phyloP scores from a whole-genome alignment of 2,329 filamentous ascomycete species.

The Leptodontidium sp. region DNA sequence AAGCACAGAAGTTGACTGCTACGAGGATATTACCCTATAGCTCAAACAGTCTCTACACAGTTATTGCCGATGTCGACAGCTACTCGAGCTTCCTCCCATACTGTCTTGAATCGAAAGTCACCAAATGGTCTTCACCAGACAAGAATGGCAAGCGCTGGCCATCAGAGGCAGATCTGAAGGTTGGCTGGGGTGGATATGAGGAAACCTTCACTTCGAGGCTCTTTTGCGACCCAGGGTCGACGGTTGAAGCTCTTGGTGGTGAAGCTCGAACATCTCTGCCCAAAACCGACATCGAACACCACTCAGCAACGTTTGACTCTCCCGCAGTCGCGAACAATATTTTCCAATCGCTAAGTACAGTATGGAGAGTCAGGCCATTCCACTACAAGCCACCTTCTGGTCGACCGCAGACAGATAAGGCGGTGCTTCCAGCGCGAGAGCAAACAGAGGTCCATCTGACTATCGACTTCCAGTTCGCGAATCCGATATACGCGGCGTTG shows the following conservation, averaged over 20 bases:
- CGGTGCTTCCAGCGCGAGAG: slow-evolving; percentile 45
- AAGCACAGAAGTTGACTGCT: slow-evolving; percentile 72
- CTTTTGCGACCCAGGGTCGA: slow-evolving; percentile 74
- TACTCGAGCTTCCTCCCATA: slow-evolving; percentile 93
- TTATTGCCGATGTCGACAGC: slow-evolving; percentile 87
- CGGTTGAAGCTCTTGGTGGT: slow-evolving; percentile 82
- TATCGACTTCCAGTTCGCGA: slow-evolving; percentile 85
- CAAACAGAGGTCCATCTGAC: slow-evolving; percentile 78
- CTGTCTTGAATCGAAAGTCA: slow-evolving; percentile 81
- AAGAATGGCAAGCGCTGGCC: slow-evolving; percentile 64
- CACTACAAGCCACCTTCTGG: slow-evolving; percentile 54
- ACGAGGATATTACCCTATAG: slow-evolving; percentile 80
- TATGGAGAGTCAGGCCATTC: slow-evolving; percentile 69
- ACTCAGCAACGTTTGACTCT: slow-evolving; percentile 50
- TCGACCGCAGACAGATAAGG: slow-evolving; percentile 44
- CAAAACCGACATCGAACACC: slow-evolving; percentile 49
- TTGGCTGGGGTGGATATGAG: slow-evolving; percentile 85
- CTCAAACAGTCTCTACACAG: slow-evolving; percentile 73
- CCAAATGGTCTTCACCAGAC: slow-evolving; percentile 70
- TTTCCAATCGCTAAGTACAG: slow-evolving; percentile 73
- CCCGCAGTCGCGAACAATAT: slow-evolving; percentile 57
- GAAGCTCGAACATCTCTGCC: slow-evolving; percentile 56
- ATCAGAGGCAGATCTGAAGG: slow-evolving; percentile 77
- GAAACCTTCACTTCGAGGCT: slow-evolving; percentile 85
- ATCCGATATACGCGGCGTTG: slow-evolving; percentile 85